phyloP scores from a whole-genome alignment of 1,284 basidiomycete genomes.

The Ustilago xerochloae region DNA sequence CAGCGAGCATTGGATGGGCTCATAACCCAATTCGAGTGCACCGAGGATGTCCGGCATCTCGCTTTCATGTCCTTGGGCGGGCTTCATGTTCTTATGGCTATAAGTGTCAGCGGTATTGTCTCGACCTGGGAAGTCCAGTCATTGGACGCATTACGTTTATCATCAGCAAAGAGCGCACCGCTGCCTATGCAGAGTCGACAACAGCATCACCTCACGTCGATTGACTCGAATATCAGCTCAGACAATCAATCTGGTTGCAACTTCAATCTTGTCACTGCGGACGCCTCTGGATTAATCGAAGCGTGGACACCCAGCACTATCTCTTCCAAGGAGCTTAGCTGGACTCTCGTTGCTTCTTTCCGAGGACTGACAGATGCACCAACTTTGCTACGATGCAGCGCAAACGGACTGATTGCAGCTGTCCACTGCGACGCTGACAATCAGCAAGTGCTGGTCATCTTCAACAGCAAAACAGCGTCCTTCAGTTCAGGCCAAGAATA shows the following conservation, averaged over 20 bases:
- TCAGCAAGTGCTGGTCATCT: constrained; percentile 73
- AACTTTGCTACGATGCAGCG: not conserved
- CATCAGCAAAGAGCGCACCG: not conserved
- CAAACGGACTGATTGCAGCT: constrained; percentile 20
- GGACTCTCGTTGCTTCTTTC: constrained; percentile 4
- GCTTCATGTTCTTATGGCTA: constrained; percentile 4
- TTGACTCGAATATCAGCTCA: not conserved
- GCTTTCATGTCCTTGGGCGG: constrained; percentile 2
- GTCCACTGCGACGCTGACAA: constrained; percentile 7
- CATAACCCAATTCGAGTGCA: constrained; percentile 6
- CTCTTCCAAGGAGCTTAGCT: constrained; percentile 1
- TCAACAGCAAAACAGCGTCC: constrained; percentile 93
- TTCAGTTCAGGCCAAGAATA: constrained; percentile 79
- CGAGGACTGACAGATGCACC: not conserved
- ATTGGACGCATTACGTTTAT: not conserved
- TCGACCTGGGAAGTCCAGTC: constrained; percentile 9
- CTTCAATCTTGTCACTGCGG: constrained; percentile 15
- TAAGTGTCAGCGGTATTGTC: constrained; percentile 1
- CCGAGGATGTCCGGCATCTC: constrained; percentile 7
- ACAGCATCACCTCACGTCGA: constrained; percentile 6
- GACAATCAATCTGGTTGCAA: constrained; percentile 16
- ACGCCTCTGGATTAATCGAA: constrained; percentile 11
- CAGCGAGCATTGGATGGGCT: not conserved
- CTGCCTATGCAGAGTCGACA: not conserved
- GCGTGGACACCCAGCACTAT: not conserved